Percentiles rank a stretch among this genome's conserved stretches.
Conservation (phyloP, 352 stramenopile species). For the Paralagenidium karlingii region DNA sequence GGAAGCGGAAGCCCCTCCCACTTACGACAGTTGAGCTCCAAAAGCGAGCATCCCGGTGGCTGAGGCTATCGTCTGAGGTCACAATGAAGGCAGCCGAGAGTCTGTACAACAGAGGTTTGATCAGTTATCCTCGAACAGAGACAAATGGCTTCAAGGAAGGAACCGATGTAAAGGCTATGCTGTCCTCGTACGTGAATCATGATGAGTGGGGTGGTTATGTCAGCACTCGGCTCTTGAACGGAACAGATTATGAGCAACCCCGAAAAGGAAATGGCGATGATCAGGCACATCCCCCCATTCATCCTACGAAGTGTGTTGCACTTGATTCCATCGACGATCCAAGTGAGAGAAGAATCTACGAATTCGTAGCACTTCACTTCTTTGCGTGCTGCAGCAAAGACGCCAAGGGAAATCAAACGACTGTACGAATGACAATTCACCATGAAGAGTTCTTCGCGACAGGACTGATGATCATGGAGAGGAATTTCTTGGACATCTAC, state of each 20-base stretch:
- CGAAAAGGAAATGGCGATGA: constrained; percentile 90
- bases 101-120: constrained; percentile 96
- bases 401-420: constrained; percentile 84
- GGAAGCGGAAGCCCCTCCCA: constrained; percentile 93
- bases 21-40: constrained; percentile 98
- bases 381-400: constrained; percentile 96
- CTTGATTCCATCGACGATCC: constrained; percentile 55
- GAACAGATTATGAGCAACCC: constrained; percentile 68
- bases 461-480: constrained; percentile 85
- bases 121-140: constrained; percentile 99
- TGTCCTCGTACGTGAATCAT: constrained; percentile 62
- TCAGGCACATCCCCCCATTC: constrained; percentile 97
- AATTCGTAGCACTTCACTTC: constrained; percentile 96
- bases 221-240: constrained; percentile 29
- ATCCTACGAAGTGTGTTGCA: constrained; percentile 92
- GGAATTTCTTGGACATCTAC: constrained; percentile 94
- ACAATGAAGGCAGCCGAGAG: constrained; percentile 94
- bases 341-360: constrained; percentile 93
- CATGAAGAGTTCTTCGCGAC: constrained; percentile 79
- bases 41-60: constrained; percentile 91
- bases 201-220: constrained; percentile 75
- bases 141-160: constrained; percentile 97
- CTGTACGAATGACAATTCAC: constrained; percentile 77
- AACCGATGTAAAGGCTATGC: constrained; percentile 78
- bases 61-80: constrained; percentile 92